Conservation (phyloP, 768 basidiomycete genomes). For the Coprinopsis marcescibilis region DNA sequence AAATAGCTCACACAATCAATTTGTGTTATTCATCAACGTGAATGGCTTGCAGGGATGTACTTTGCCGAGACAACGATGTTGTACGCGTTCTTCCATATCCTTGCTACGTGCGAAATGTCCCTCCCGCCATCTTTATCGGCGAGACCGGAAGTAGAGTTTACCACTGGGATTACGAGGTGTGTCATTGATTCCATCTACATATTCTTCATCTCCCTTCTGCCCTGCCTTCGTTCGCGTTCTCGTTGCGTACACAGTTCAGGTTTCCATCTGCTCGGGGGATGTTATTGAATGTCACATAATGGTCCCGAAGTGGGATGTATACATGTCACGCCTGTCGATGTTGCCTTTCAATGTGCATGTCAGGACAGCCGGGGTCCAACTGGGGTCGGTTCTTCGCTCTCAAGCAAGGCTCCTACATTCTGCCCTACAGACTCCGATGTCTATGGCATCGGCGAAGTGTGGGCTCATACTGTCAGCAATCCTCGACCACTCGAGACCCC, state of each 20-base stretch:
- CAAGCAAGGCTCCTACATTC: neutral
- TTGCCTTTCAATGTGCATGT: too few species aligned
- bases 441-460: too few species aligned
- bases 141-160: constrained; percentile 11
- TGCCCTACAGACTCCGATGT: too few species aligned
- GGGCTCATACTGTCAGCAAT: too few species aligned
- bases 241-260: too few species aligned
- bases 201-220: neutral
- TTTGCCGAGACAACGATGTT: constrained; percentile 18
- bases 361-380: too few species aligned
- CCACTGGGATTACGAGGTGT: constrained; percentile 14
- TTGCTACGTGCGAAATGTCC: constrained; percentile 10
- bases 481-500: too few species aligned
- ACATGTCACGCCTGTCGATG: too few species aligned
- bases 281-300: too few species aligned
- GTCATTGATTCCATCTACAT: neutral
- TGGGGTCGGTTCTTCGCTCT: neutral
- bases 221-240: too few species aligned
- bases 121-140: neutral
- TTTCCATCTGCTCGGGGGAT: too few species aligned
- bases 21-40: neutral
- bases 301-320: too few species aligned
- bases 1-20: neutral
- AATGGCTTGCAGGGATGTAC: constrained; percentile 10
- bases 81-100: constrained; percentile 14